Conservation (phyloP, 1,284 basidiomycete species). For the Ustilago lituana region DNA sequence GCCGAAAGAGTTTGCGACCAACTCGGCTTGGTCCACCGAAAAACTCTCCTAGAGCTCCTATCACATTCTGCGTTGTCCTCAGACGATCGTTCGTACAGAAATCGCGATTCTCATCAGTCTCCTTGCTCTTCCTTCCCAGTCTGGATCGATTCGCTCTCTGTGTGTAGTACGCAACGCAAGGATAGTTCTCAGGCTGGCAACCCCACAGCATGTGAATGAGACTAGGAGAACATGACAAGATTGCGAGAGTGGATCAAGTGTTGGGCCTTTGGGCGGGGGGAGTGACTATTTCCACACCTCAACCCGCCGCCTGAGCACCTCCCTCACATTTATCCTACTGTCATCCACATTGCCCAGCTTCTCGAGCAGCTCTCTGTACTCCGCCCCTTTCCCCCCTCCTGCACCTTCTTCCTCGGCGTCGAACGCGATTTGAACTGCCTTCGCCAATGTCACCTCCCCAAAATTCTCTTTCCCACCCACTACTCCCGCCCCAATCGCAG, state of each 20-base stretch:
- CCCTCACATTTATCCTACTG: conserved; percentile 21
- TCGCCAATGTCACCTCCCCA: conserved; percentile 15
- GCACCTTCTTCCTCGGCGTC: conserved; percentile 14
- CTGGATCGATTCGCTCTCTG: no score
- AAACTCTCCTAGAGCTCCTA: conserved; percentile 22
- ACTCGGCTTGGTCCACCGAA: conserved; percentile 63
- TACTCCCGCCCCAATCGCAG: not conserved
- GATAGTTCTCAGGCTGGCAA: no score
- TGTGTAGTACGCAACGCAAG: no score
- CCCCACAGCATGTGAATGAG: no score
- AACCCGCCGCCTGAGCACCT: conserved; percentile 29
- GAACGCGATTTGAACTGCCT: conserved; percentile 30
- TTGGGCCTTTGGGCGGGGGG: not conserved
- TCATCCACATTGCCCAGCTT: conserved; percentile 22
- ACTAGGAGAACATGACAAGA: no score
- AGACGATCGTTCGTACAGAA: no score
- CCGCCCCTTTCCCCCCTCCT: not conserved
- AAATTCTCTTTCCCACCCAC: not conserved
- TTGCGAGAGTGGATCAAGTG: no score
- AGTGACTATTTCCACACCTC: conserved; percentile 38
- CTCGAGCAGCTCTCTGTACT: conserved; percentile 15
- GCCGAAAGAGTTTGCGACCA: conserved; percentile 63
- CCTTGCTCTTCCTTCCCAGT: not conserved
- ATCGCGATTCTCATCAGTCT: not conserved
- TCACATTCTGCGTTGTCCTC: no score